Evolutionary conservation across 2,329 filamentous ascomycete species (phyloP), one percentile per base, ranked within the genome.

Genomic region (Exserohilum rostratum): DNA sequence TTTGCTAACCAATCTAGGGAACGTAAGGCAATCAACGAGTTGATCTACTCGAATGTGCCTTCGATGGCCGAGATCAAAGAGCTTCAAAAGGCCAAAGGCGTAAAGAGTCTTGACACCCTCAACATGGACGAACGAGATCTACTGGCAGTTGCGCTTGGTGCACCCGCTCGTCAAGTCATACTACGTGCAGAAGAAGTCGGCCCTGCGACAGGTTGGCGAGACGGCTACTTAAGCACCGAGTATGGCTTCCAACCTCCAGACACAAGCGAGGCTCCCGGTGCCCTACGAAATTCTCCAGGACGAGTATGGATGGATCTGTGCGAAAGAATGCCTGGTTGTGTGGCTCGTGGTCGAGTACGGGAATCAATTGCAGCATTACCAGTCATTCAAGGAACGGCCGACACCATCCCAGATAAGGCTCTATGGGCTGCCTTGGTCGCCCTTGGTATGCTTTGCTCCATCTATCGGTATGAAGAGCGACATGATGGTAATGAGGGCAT

Each of bases 251-350:
- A 79, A 17, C 80, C 81, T 0, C 77, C 77, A 1, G 81, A 84
- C 55, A 79, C 81, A 11, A 79, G 82, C 55, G 81, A 81, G 51
- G 73, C 81, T 0, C 76, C 77, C 1, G 79, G 76, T 3, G 81
- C 79, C 5, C 72, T 78, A 13, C 78, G 77, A 27, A 78, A 73
- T 55, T 82, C 80, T 0, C 80, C 81, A 0, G 81, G 82, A 0
- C 72, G 82, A n/a, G 77, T 83, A 13, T 85, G 82, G 82, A 80
- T 79, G 3, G 82, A 83, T 55, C 73, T 84, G 0, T 82, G 79
- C 51, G 80, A 83, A 62, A 72, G 81, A 2, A 83, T 84, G 78
- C 81, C 81, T 0, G 82, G 81, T 0, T 82, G 80, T 40, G 76
- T 82, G 1, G 76, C 80, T 1, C 70, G 81, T 44, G 81, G 82